phyloP scores from a whole-genome alignment of 2,329 filamentous ascomycete species.

The Apiospora rasikravindrae region DNA sequence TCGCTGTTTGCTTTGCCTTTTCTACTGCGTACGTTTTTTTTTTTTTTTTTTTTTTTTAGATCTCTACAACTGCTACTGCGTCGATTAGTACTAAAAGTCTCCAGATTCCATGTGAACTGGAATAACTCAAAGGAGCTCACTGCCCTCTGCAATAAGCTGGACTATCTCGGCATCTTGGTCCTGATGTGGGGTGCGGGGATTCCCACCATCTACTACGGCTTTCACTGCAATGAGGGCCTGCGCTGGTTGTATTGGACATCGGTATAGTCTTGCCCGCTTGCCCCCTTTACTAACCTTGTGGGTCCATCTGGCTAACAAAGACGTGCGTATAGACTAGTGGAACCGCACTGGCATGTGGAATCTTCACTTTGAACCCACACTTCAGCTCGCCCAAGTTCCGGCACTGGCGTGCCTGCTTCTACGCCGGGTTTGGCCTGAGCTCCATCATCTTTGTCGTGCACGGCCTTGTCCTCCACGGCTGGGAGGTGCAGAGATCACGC shows the following conservation, averaged over 20 bases:
- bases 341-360: neutral
- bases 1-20: constrained; percentile 25
- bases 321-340: constrained; percentile 7
- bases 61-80: too few relatives aligned
- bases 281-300: neutral
- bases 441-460: constrained; percentile 26
- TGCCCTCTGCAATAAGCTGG: constrained; percentile 24
- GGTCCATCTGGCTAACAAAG: neutral
- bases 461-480: neutral
- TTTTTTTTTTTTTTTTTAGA: too few relatives aligned
- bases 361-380: constrained; percentile 25
- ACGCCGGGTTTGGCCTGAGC: constrained; percentile 27
- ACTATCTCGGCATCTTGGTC: constrained; percentile 27
- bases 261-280: constrained; percentile 11
- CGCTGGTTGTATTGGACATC: constrained; percentile 24
- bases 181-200: constrained; percentile 29
- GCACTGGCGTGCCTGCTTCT: constrained; percentile 25
- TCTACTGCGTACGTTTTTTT: constrained; percentile 23
- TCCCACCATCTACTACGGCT: constrained; percentile 30
- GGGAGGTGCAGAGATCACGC: constrained; percentile 3
- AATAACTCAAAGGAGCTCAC: neutral
- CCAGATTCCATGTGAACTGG: neutral
- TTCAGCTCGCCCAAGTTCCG: constrained; percentile 26
- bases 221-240: constrained; percentile 24
- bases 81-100: neutral